Evolutionary conservation across 2,329 filamentous ascomycete genomes (phyloP).

Genomic region (Xylaria sp.): DNA sequence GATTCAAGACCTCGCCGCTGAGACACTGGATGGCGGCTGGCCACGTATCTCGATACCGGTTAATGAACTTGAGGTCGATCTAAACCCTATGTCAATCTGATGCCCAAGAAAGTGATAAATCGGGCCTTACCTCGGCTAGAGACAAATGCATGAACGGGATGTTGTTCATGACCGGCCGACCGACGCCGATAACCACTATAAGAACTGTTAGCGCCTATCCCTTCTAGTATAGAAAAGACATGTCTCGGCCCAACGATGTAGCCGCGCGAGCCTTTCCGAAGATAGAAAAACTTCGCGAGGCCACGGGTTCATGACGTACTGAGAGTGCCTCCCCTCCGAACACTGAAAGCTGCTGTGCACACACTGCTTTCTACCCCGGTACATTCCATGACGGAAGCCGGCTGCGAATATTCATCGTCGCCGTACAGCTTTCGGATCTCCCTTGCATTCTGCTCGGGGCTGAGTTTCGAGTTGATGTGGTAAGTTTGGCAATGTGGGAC

Average conservation of each 20-base stretch:
- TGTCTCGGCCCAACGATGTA: conserved; percentile 20
- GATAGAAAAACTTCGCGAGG: conserved; percentile 14
- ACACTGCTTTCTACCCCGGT: conserved; percentile 70
- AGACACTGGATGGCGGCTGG: conserved; percentile 67
- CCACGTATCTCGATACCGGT: conserved; percentile 74
- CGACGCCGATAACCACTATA: conserved; percentile 66
- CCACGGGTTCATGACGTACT: conserved; percentile 35
- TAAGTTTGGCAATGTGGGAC: conserved; percentile 62
- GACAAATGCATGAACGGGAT: conserved; percentile 71
- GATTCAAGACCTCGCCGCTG: conserved; percentile 62
- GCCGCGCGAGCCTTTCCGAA: not conserved
- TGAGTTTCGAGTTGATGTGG: conserved; percentile 53
- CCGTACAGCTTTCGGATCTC: conserved; percentile 59
- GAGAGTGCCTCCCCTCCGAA: conserved; percentile 62
- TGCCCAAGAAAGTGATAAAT: not conserved
- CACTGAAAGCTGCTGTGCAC: conserved; percentile 61
- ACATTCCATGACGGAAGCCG: conserved; percentile 66
- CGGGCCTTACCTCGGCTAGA: conserved; percentile 57
- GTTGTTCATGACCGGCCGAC: conserved; percentile 66
- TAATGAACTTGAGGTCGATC: conserved; percentile 74
- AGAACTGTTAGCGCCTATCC: not conserved
- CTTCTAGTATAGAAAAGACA: not conserved
- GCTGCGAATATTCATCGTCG: conserved; percentile 59
- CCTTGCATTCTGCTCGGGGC: conserved; percentile 55
- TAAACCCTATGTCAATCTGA: conserved; percentile 34